These are phyloP conservation scores for Podaxis sp. DNA, from an alignment of 768 basidiomycete species.

Conservation along the genomic window DNA sequence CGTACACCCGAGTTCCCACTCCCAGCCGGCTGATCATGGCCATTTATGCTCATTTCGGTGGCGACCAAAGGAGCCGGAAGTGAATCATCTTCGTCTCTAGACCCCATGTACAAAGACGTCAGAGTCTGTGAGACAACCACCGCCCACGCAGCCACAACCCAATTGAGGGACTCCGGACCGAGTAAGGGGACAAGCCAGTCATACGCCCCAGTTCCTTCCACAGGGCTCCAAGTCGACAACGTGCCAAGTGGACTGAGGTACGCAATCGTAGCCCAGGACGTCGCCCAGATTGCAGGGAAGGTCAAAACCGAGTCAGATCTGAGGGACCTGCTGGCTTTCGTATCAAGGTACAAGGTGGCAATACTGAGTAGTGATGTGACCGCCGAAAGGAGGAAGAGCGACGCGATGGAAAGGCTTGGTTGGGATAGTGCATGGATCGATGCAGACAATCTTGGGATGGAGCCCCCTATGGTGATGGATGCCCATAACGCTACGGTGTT, in stretches of 20 bases:
- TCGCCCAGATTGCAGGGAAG: conserved; percentile 73
- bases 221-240: conserved; percentile 70
- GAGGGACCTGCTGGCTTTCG: conserved; percentile 30
- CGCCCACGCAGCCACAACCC: conserved; percentile 77
- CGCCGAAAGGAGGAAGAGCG: conserved; percentile 41
- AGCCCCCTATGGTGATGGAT: conserved; percentile 39
- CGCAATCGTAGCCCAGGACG: conserved; percentile 55
- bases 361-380: conserved; percentile 46
- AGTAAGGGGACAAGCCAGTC: conserved; percentile 58
- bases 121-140: conserved; percentile 56
- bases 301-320: conserved; percentile 48
- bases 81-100: conserved; percentile 22
- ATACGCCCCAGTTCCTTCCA: conserved; percentile 53
- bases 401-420: conserved; percentile 43
- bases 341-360: conserved; percentile 36
- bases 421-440: conserved; percentile 58
- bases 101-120: conserved; percentile 55
- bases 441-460: conserved; percentile 41
- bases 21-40: background rate
- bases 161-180: conserved; percentile 67
- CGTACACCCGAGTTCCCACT: conserved; percentile 10
- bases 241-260: conserved; percentile 67
- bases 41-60: background rate
- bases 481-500: conserved; percentile 34
- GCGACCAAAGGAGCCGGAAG: background rate